Percentiles rank a stretch among this genome's conserved stretches.
Conservation (phyloP, 2,329 filamentous ascomycete genomes). For the Penicillium sp. region DNA sequence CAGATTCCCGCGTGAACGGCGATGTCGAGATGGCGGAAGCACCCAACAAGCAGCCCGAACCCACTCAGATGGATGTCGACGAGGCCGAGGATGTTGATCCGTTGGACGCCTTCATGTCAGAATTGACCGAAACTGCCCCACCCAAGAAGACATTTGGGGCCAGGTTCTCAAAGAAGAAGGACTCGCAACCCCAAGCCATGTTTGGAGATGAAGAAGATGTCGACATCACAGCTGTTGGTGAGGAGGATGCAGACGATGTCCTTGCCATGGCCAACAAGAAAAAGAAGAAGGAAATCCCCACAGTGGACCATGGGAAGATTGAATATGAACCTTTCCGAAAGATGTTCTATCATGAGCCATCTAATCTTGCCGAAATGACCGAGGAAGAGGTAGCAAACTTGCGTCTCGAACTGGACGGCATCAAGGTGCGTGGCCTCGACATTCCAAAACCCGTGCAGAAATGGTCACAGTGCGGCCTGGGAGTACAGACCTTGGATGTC, state of each 20-base stretch:
- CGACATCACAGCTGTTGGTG: conserved; percentile 59
- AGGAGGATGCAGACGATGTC: conserved; percentile 62
- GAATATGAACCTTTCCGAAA: conserved; percentile 84
- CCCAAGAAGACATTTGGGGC: conserved; percentile 39
- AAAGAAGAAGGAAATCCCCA: conserved; percentile 95
- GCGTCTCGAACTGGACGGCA: conserved; percentile 85
- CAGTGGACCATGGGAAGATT: conserved; percentile 80
- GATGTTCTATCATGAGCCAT: conserved; percentile 90
- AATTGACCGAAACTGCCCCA: conserved; percentile 53
- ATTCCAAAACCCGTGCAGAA: conserved; percentile 92
- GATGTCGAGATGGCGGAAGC: conserved; percentile 49
- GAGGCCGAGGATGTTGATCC: conserved; percentile 71
- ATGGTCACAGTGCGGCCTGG: conserved; percentile 92
- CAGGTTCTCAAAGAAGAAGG: conserved; percentile 47
- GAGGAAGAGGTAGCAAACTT: conserved; percentile 79
- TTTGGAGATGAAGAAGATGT: conserved; percentile 81
- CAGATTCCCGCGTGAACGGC: conserved; percentile 47
- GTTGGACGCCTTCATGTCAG: conserved; percentile 94
- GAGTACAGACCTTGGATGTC: conserved; percentile 80
- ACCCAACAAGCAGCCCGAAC: conserved; percentile 31
- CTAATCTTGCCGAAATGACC: conserved; percentile 76
- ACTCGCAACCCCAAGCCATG: conserved; percentile 71
- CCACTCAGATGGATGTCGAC: conserved; percentile 41
- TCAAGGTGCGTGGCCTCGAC: conserved; percentile 85
- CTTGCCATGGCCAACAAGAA: conserved; percentile 61